Base-by-base conservation (phyloP, 2,329 filamentous ascomycete genomes). In the Curvularia sp. region DNA sequence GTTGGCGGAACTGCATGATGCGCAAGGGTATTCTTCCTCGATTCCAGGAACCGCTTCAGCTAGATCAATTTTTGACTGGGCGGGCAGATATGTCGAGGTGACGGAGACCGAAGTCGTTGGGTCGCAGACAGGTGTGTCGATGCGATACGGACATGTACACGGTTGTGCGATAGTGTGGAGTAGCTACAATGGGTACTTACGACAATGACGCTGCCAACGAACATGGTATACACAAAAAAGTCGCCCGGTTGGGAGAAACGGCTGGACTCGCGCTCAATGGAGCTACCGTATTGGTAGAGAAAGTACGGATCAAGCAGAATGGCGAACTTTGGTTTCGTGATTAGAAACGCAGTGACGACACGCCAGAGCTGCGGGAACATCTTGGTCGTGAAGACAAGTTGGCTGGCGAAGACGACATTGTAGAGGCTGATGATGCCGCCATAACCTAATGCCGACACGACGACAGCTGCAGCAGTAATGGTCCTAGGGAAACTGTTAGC, bases 241-340 rank as follows among this genome's bases (percentile, higher is more conserved):
- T 95, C 90, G 73, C 92, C 93, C 57, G 90, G 90, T 66, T 85
- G 84, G 42, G 83, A 79, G 75, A 97, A 94, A 59, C 91, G 87
- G 53, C 88, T 79, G 61, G 89, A 90, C 64, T 85, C 84, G 42
- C 79, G 84, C 81, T 97, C 93, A 49, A 96, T 81, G 65, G 88
- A 85, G 73, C 86, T 89, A 68, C 89, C 81, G 79, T 95, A 96
- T 63, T 85, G 88, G 80, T 89, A 97, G 65, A 95, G 75, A 71
- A 91, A 89, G 79, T 91, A 92, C 43, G 91, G 88, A 75, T 93
- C 90, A 73, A 92, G 81, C 55, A 93, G 72, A 65, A 93, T 86
- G 48, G 79, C 77, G 61, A 88, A 72, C 39, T 80, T 77, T 10
- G 79, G 77, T 49, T 84, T 82, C 8, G 86, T 88, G 62, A 89